Evolutionary conservation across 2,329 filamentous ascomycete species (phyloP).

Genomic region (Diaporthe destruens): DNA sequence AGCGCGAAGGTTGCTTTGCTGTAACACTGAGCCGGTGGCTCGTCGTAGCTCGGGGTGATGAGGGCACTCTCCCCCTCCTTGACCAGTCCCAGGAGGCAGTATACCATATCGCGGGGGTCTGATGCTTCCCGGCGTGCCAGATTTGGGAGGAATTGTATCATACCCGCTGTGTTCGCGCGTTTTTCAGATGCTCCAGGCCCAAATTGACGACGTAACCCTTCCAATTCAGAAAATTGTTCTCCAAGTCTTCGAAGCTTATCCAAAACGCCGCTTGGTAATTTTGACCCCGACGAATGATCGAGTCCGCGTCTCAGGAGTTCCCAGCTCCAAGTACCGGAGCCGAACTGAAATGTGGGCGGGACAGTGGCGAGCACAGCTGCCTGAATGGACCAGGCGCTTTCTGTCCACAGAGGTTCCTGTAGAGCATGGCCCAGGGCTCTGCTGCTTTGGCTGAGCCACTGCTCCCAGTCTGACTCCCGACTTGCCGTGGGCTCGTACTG

Average conservation of each 20-base stretch:
- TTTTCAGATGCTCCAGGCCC: neutral
- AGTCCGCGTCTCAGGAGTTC: neutral
- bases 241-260: neutral
- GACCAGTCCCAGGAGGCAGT: constrained; percentile 16
- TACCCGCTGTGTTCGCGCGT: too few species aligned
- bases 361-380: neutral
- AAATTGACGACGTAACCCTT: neutral
- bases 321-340: constrained; percentile 12
- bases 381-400: constrained; percentile 22
- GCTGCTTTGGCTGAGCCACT: constrained; percentile 11
- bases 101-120: constrained; percentile 3
- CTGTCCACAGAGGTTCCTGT: constrained; percentile 17
- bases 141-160: constrained; percentile 14
- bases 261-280: neutral
- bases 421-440: constrained; percentile 9
- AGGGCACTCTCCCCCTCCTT: constrained; percentile 5
- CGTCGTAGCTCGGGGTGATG: constrained; percentile 3
- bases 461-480: neutral
- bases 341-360: neutral
- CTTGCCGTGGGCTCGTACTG: constrained; percentile 11
- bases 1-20: constrained; percentile 27
- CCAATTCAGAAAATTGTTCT: constrained; percentile 2
- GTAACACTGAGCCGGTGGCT: constrained; percentile 9
- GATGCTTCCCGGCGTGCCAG: constrained; percentile 10
- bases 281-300: neutral